Conservation (phyloP, 371 early-diverging fungal genomes). For the Mucor ambiguus region DNA sequence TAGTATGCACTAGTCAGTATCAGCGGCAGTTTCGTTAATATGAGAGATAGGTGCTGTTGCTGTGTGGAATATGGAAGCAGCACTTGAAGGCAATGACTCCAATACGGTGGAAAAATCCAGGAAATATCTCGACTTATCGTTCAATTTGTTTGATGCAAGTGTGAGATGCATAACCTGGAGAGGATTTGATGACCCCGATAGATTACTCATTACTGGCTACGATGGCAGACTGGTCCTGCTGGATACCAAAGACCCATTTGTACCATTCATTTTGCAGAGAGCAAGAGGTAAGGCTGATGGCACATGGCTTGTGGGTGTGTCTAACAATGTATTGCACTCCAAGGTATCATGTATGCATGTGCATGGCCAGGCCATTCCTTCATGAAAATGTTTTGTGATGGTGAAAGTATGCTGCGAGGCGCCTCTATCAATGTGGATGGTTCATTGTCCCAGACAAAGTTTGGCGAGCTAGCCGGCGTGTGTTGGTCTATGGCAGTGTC, state of each 20-base stretch:
- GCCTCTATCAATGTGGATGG: not conserved
- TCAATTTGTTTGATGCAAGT: conserved; percentile 31
- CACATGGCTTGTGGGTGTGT: not conserved
- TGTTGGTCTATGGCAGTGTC: conserved; percentile 17
- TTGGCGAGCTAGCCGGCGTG: conserved; percentile 6
- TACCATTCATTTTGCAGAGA: conserved; percentile 1
- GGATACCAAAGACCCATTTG: conserved; percentile 46
- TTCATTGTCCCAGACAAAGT: not conserved
- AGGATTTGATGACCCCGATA: conserved; percentile 20
- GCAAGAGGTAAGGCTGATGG: conserved; percentile 2
- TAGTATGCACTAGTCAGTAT: not conserved
- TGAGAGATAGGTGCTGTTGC: conserved; percentile 20
- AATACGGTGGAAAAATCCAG: not conserved
- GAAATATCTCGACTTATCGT: conserved; percentile 7
- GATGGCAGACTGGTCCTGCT: conserved; percentile 46
- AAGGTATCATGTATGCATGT: not conserved
- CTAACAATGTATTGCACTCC: not conserved
- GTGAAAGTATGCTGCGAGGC: conserved; percentile 6
- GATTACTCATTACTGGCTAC: conserved; percentile 30
- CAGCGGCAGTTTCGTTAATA: not conserved
- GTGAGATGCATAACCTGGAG: conserved; percentile 22
- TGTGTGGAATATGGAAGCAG: conserved; percentile 35
- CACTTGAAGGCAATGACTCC: conserved; percentile 10
- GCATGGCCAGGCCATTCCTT: not conserved
- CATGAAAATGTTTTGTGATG: not conserved